phyloP scores from a whole-genome alignment of 176 grass and related monocot species.

The Cenchrus purpureus region DNA sequence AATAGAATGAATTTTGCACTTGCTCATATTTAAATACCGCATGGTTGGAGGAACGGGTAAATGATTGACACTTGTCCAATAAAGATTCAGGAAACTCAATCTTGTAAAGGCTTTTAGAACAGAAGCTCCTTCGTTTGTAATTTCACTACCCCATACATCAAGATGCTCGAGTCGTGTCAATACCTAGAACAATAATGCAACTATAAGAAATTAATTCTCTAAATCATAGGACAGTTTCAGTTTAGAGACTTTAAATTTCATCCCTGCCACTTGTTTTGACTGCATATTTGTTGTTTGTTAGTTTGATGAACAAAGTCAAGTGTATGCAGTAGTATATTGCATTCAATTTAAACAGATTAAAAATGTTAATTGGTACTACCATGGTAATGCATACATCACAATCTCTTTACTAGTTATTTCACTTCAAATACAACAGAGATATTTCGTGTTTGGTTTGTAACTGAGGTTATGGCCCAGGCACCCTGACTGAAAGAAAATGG shows the following conservation, averaged over 20 bases:
- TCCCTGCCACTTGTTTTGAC: not conserved
- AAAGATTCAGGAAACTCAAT: constrained; percentile 78
- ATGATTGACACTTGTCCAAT: constrained; percentile 69
- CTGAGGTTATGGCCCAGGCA: not conserved
- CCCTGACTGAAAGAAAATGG: not conserved
- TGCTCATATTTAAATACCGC: constrained; percentile 77
- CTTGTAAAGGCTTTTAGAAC: constrained; percentile 59
- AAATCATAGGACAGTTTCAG: not conserved
- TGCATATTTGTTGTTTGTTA: not conserved
- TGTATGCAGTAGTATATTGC: not conserved
- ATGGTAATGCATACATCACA: not conserved
- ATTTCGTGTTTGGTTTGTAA: not conserved
- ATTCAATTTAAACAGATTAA: not conserved
- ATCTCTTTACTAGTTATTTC: not conserved
- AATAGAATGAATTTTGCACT: constrained; percentile 74
- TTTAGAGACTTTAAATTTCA: not conserved
- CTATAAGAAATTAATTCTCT: not conserved
- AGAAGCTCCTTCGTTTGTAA: constrained; percentile 65
- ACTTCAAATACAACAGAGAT: not conserved
- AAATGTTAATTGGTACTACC: not conserved
- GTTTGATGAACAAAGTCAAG: not conserved
- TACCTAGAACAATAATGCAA: constrained; percentile 58
- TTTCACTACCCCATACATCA: constrained; percentile 90
- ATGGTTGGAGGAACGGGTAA: constrained; percentile 60
- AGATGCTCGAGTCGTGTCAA: constrained; percentile 76